Base-by-base conservation (phyloP, 768 basidiomycete genomes). In the Tricholoma flavovirens region DNA sequence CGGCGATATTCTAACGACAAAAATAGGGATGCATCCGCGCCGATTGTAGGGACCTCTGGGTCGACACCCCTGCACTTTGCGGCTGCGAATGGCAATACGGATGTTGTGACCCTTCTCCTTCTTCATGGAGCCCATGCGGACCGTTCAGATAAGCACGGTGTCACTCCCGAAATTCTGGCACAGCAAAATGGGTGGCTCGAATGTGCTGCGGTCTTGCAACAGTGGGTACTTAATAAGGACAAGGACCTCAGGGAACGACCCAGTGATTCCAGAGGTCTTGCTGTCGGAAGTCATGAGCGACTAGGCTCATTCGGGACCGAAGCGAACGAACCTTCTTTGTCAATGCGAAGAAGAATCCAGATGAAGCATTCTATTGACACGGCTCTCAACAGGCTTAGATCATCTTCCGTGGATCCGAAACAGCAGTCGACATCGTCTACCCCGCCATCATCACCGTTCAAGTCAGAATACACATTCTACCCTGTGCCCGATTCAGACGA, bases 41-140 rank as follows among this genome's bases (percentile, higher is more conserved):
- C 87, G 51, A 88, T 88, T 63, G 83, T 90, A 42, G 89, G 88
- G 45, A 83, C 84, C 6, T 87, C 88, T n/a, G 95, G 94, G 30
- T 88, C 89, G 3, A 97, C 96, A 0, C 93, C 97, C 0, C 84
- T 98, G 22, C 97, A 99, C 68, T 99, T 98, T 67, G 96, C 97
- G 12, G 89, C 94, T 32, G 94, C 96, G 26, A 94, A 97, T 64
- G 95, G 95, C 3, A 92, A 99, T 71, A 82, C 82, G 29, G 71
- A 77, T 22, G 84, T 94, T 62, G 83, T 93, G 45, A 79, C 77
- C 57, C 83, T 88, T 33, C 84, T 99, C 42, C 84, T 99, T 36
- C 81, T 87, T 15, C 85, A 84, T 59, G 94, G 94, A 49, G 97
- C 96, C 7, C 79, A 83, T 56, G 83, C 93, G 19, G 78, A 87